Evolutionary conservation across 1,139 yeast species (phyloP).

Genomic region (Geotrichum reessii): DNA sequence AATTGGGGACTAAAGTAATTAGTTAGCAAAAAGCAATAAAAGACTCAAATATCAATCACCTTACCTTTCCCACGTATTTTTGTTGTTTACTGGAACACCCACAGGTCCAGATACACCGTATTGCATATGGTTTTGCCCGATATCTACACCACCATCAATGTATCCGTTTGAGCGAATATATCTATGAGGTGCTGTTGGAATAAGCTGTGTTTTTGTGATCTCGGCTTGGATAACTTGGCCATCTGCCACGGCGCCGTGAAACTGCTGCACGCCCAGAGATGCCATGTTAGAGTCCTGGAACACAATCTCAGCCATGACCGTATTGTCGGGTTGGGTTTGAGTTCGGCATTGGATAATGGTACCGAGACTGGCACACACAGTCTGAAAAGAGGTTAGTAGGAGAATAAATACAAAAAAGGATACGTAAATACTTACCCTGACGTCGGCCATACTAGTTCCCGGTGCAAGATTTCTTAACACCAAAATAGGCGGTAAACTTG

Average conservation of each 20-base stretch:
- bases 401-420: background rate
- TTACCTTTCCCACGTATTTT: slow-evolving; percentile 8
- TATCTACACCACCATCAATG: background rate
- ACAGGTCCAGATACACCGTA: background rate
- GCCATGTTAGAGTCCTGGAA: slow-evolving; percentile 26
- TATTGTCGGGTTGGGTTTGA: slow-evolving; percentile 16
- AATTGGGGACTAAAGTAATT: background rate
- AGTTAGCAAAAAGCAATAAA: background rate
- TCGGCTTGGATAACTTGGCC: slow-evolving; percentile 26
- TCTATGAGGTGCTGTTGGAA: slow-evolving; percentile 16
- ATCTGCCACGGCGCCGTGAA: slow-evolving; percentile 30
- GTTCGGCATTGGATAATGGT: slow-evolving; percentile 26
- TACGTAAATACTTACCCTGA: slow-evolving; percentile 14
- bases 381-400: slow-evolving; percentile 5
- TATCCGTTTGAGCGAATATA: background rate
- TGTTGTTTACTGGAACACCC: background rate
- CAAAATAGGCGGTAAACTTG: slow-evolving; percentile 30
- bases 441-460: slow-evolving; percentile 31
- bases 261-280: slow-evolving; percentile 23
- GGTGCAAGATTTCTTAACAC: slow-evolving; percentile 26
- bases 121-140: background rate
- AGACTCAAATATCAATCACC: background rate
- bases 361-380: slow-evolving; percentile 27
- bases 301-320: slow-evolving; percentile 29
- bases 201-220: slow-evolving; percentile 25